Evolutionary conservation across 1,284 basidiomycete genomes (phyloP).

Genomic region (Ceratobasidium sp.): DNA sequence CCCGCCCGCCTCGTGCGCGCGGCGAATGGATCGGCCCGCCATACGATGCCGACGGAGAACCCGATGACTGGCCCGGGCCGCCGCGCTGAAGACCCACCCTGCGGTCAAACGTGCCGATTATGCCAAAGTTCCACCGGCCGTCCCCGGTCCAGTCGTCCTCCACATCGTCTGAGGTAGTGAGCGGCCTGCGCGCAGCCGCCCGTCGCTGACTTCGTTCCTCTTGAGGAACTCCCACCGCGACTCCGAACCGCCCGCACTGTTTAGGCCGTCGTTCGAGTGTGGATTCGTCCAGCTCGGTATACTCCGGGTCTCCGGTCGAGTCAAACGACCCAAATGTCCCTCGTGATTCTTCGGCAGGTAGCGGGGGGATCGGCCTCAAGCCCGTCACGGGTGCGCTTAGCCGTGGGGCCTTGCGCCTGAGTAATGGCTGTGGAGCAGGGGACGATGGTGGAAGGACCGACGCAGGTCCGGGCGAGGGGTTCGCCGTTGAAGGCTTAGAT

Average conservation of each 20-base stretch:
- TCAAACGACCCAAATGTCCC: conserved; percentile 18
- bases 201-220: conserved; percentile 21
- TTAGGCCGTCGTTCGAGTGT: background rate
- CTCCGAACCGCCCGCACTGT: conserved; percentile 20
- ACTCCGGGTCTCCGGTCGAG: conserved; percentile 8
- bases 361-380: conserved; percentile 1
- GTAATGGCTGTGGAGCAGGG: background rate
- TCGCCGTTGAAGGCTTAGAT: conserved; percentile 21
- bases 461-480: conserved; percentile 33
- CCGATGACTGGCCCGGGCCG: background rate
- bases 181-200: conserved; percentile 8
- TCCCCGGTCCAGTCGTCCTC: conserved; percentile 34
- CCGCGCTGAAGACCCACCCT: conserved; percentile 9
- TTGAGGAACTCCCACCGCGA: conserved; percentile 26
- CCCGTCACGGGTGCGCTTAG: conserved; percentile 19
- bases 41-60: background rate
- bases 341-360: background rate
- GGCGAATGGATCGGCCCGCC: conserved; percentile 13
- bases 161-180: conserved; percentile 18
- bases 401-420: conserved; percentile 17
- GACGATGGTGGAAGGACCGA: background rate
- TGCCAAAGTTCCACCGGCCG: conserved; percentile 30
- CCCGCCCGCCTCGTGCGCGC: conserved; percentile 13
- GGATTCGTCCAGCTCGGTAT: background rate
- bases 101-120: conserved; percentile 14